Conservation (phyloP, 352 stramenopile genomes). For the Achlya hypogyna region DNA sequence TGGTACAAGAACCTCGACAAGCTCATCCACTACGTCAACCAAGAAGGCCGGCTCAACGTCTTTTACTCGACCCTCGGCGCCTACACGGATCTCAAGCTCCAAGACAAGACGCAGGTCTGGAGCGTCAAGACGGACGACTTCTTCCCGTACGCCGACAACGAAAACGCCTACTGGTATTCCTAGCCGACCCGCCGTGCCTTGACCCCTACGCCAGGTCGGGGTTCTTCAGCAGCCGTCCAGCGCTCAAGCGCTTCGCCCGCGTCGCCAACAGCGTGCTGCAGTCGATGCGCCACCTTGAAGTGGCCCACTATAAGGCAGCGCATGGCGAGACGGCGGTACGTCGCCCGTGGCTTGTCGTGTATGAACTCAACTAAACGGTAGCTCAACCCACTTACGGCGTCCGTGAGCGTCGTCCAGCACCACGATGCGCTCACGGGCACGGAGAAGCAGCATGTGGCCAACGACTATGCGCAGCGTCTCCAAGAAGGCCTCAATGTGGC, state of each 20-base stretch:
- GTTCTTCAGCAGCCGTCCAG: constrained; percentile 92
- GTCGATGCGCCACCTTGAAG: constrained; percentile 85
- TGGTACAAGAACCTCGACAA: constrained; percentile 96
- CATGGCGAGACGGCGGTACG: too few relatives aligned
- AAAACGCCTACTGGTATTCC: constrained; percentile 94
- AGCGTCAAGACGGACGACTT: constrained; percentile 94
- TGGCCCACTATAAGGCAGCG: constrained; percentile 24
- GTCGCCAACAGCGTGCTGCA: constrained; percentile 84
- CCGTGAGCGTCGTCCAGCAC: constrained; percentile 90
- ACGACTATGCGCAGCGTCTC: constrained; percentile 93
- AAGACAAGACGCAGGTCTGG: constrained; percentile 60
- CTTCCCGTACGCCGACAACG: constrained; percentile 91
- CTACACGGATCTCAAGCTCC: constrained; percentile 92
- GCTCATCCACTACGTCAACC: constrained; percentile 92
- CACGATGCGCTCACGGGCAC: constrained; percentile 94
- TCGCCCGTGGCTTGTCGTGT: too few relatives aligned
- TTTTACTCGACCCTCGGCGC: constrained; percentile 95
- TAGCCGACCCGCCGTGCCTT: too few relatives aligned
- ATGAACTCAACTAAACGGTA: too few relatives aligned
- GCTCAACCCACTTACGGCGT: constrained; percentile 30
- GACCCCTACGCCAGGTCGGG: too few relatives aligned
- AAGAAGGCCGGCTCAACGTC: constrained; percentile 86
- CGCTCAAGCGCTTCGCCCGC: constrained; percentile 89
- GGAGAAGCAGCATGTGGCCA: constrained; percentile 90
- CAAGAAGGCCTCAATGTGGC: constrained; percentile 66